A percentile compares a stretch with the other conserved stretches of the same genome.
These are phyloP conservation scores for Massarina eburnea DNA, from an alignment of 2,329 filamentous ascomycete species.

Conservation along the genomic window DNA sequence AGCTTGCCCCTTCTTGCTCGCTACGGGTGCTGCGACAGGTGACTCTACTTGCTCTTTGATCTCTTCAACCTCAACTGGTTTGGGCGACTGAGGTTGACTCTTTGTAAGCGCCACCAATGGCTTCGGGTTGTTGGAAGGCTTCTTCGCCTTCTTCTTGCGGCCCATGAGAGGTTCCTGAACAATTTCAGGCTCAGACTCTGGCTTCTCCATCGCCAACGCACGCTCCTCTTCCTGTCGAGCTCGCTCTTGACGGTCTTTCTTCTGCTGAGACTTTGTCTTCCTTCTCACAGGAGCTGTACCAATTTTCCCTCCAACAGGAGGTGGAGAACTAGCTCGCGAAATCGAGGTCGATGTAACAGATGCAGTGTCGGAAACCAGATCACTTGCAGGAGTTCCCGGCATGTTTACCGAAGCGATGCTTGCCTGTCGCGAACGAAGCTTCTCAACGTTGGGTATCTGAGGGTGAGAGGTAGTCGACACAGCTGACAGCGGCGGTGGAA, in stretches of 20 bases:
- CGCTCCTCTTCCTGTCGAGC: constrained; percentile 64
- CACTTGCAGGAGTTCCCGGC: constrained; percentile 74
- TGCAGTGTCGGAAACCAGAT: constrained; percentile 74
- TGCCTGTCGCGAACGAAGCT: constrained; percentile 53
- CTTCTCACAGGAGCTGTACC: constrained; percentile 68
- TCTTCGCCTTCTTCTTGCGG: constrained; percentile 84
- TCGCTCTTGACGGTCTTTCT: constrained; percentile 68
- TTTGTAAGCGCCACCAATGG: constrained; percentile 21
- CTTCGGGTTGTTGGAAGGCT: constrained; percentile 44
- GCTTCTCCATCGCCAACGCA: constrained; percentile 31
- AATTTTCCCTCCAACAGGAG: constrained; percentile 60
- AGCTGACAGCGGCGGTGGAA: constrained; percentile 46
- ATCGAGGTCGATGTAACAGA: constrained; percentile 73
- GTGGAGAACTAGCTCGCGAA: constrained; percentile 71
- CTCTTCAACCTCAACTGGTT: constrained; percentile 31
- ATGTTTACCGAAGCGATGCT: constrained; percentile 61
- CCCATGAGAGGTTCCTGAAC: constrained; percentile 71
- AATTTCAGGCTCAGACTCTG: constrained; percentile 54
- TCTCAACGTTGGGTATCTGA: constrained; percentile 41
- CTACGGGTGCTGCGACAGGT: constrained; percentile 6
- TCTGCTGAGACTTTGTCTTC: constrained; percentile 77
- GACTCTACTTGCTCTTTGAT: constrained; percentile 18
- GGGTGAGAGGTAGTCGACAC: constrained; percentile 32
- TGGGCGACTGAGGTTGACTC: constrained; percentile 33
- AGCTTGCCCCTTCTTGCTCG: constrained; percentile 20